Evolutionary conservation across 441 rosid genomes (phyloP).

Genomic region (Euphorbia corollata): DNA sequence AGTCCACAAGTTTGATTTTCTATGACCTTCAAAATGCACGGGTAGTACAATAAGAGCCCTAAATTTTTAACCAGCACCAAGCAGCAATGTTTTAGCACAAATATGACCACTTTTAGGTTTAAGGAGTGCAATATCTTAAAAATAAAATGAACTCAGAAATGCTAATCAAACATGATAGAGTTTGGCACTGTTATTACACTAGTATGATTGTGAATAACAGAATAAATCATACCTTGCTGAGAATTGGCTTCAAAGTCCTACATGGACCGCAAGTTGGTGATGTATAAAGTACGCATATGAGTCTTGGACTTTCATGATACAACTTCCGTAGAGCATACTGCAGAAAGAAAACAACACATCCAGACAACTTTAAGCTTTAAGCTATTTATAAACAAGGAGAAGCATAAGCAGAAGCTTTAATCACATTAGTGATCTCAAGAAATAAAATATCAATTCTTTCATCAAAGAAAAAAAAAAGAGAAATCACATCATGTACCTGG

Average conservation of each 20-base stretch:
- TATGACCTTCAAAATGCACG: no score
- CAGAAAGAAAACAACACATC: constrained; percentile 15
- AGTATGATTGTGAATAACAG: constrained; percentile 1
- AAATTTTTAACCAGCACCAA: not conserved
- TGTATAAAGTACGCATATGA: constrained; percentile 75
- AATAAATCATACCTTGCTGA: constrained; percentile 58
- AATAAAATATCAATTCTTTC: not conserved
- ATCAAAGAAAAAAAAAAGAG: not conserved
- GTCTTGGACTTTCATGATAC: constrained; percentile 94
- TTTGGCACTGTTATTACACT: not conserved
- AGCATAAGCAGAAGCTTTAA: constrained; percentile 7
- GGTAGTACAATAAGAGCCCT: not conserved
- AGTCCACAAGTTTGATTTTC: no score
- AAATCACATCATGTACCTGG: constrained; percentile 45
- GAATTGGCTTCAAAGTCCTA: constrained; percentile 92
- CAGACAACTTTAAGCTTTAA: constrained; percentile 8
- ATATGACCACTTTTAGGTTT: not conserved
- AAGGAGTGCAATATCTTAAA: not conserved
- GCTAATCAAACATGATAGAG: not conserved
- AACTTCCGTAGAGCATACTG: constrained; percentile 90
- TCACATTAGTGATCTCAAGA: not conserved
- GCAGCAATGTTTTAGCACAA: not conserved
- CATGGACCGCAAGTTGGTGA: constrained; percentile 97
- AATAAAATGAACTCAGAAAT: not conserved
- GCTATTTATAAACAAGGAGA: constrained; percentile 5